These are phyloP conservation scores for Naganishia friedmannii DNA, from an alignment of 768 basidiomycete genomes.

Conservation along the genomic window DNA sequence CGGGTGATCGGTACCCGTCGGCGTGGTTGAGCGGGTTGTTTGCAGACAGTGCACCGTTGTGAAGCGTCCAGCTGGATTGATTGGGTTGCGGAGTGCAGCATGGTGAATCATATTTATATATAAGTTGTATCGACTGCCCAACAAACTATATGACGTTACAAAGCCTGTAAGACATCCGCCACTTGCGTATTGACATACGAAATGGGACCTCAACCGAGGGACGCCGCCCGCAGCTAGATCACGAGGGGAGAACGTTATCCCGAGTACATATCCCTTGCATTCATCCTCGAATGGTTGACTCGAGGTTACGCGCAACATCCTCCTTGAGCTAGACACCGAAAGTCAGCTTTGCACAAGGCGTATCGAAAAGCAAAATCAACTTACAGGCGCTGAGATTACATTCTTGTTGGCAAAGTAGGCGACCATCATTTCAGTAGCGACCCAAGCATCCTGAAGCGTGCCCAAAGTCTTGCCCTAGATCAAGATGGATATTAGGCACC, in stretches of 20 bases:
- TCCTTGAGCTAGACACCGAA: conserved; percentile 39
- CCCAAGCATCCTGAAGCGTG: conserved; percentile 41
- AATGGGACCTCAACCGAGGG: too few species aligned
- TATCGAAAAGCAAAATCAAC: conserved; percentile 1
- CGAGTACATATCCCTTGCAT: neutral
- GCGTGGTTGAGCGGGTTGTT: conserved; percentile 18
- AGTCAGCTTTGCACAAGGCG: neutral
- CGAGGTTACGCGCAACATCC: conserved; percentile 43
- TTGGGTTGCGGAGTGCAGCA: neutral
- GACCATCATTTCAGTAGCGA: conserved; percentile 50
- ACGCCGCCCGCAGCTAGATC: too few species aligned
- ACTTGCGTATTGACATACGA: too few species aligned
- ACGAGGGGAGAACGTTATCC: neutral
- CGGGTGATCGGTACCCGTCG: conserved; percentile 35
- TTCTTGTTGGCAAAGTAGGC: conserved; percentile 52
- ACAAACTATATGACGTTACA: too few species aligned
- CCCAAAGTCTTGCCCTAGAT: conserved; percentile 45
- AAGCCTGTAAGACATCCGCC: too few species aligned
- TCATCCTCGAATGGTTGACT: conserved; percentile 26
- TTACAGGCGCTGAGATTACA: conserved; percentile 44
- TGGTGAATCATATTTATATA: too few species aligned
- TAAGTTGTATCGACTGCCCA: too few species aligned
- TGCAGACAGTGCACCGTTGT: conserved; percentile 14
- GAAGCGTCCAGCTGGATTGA: neutral
- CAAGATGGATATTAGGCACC: neutral